Conservation (phyloP, 2,329 filamentous ascomycete genomes). For the Tolypocladium album region DNA sequence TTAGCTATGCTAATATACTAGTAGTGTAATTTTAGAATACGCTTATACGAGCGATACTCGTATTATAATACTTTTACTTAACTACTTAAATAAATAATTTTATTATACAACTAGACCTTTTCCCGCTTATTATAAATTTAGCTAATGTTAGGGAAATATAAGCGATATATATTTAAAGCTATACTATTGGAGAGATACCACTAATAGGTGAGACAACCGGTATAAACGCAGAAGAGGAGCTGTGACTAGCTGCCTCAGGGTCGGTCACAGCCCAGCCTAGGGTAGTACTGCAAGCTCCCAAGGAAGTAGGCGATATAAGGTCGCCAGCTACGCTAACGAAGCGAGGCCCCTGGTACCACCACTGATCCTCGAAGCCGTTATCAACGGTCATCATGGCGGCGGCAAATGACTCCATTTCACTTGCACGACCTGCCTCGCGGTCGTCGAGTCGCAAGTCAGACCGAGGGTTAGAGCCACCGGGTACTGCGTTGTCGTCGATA, state of each 20-base stretch:
- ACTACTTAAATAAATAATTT: too few species aligned
- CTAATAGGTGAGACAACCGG: not conserved
- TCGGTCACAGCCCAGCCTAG: not conserved
- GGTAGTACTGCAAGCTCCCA: not conserved
- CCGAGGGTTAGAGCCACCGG: not conserved
- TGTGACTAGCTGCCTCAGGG: not conserved
- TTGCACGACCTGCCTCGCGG: slow-evolving; percentile 9
- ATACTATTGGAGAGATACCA: not conserved
- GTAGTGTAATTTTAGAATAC: too few species aligned
- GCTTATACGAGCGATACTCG: too few species aligned
- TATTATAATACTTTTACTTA: too few species aligned
- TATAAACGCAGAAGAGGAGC: not conserved
- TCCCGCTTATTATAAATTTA: too few species aligned
- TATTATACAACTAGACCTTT: too few species aligned
- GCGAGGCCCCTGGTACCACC: slow-evolving; percentile 40
- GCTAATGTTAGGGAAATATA: too few species aligned
- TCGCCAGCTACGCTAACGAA: slow-evolving; percentile 1
- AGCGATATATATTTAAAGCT: not conserved
- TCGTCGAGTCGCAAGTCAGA: slow-evolving; percentile 20
- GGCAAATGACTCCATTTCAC: slow-evolving; percentile 37
- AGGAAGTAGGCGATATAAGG: not conserved
- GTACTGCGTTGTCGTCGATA: not conserved
- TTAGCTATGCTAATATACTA: too few species aligned
- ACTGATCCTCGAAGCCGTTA: slow-evolving; percentile 47
- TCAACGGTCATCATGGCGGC: slow-evolving; percentile 46